Evolutionary conservation across 768 basidiomycete species (phyloP), one percentile per base, ranked within the genome.

Genomic region (Amylocystis lapponica): DNA sequence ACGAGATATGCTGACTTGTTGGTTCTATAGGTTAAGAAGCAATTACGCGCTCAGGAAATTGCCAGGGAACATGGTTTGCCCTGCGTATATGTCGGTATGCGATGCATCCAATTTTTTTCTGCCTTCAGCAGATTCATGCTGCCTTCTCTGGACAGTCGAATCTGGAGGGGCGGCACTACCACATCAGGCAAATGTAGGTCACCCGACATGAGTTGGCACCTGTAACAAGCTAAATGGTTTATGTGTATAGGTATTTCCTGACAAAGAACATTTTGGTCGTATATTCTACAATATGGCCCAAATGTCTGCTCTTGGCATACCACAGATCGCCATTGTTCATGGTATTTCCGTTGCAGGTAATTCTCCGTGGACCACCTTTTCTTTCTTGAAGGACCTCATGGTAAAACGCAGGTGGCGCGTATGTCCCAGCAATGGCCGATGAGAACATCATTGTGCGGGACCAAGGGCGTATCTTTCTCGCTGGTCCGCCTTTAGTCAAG

Each of bases 271-370:
- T 59, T 97, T 97, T 54, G 93, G 93, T 4, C 78, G 93, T 5
- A 95, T 96, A 57, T 97, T 97, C 66, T 96, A 93, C 62, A 96
- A 97, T 56, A 95, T 95, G 91, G 92, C 85, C 44, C 90, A 91
- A 71, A 86, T 95, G 87, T 94, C 91, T 36, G 89, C 90, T 1
- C 68, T 91, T 0, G 82, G 86, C 0, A 90, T 94, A 20, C 91
- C 92, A 0, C 93, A 97, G 61, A 84, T 97, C 52, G 84, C 90
- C 9, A 78, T 91, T 20, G 92, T 97, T 3, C 94, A 96, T 50
- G 93, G 93, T 4, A 97, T 95, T 56, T 88, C 86, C 32, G 92
- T 96, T 14, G 93, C 93, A 40, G 91, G 89, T 60, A 52, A 41
- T 57, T 38, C 17, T 14, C 21, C 11, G 6, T 21, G 14, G 27